These are phyloP conservation scores for Schizonepeta tenuifolia DNA, from an alignment of 257 asterid species.

Conservation along the genomic window DNA sequence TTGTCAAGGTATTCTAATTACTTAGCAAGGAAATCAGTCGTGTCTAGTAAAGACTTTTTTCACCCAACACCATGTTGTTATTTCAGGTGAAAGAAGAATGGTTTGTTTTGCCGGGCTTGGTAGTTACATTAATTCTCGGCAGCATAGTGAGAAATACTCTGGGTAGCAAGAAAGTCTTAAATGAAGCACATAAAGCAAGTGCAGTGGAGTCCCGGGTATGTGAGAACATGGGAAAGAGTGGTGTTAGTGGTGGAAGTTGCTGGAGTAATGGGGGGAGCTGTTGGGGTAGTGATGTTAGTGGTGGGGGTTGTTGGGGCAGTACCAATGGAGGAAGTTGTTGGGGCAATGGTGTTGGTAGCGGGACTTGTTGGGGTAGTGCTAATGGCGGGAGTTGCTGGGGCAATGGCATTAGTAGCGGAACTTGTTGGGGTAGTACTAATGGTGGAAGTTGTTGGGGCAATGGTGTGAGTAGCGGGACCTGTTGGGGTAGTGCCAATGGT, in stretches of 20 bases:
- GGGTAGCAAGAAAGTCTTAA: conserved; percentile 21
- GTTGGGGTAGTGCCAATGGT: background rate
- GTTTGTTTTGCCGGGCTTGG: conserved; percentile 59
- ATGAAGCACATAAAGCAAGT: no score
- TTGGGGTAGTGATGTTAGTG: no score
- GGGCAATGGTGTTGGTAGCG: no score
- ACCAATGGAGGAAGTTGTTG: no score
- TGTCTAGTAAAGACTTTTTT: conserved; percentile 17
- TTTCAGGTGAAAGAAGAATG: conserved; percentile 80
- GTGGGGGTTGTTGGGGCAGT: no score
- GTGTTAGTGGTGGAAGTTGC: no score
- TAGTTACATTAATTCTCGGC: conserved; percentile 62
- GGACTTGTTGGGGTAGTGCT: no score
- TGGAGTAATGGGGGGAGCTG: no score
- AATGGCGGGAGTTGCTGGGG: no score
- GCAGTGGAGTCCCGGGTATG: conserved; percentile 35
- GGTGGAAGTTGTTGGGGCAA: no score
- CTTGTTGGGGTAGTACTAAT: background rate
- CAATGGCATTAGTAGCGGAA: no score
- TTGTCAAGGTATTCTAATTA: conserved; percentile 53
- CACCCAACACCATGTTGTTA: conserved; percentile 16
- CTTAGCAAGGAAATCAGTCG: background rate
- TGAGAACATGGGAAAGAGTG: conserved; percentile 18
- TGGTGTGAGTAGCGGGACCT: no score
- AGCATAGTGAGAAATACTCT: conserved; percentile 46